Evolutionary conservation across 2,329 filamentous ascomycete species (phyloP).

Genomic region (Microdochium nivale): DNA sequence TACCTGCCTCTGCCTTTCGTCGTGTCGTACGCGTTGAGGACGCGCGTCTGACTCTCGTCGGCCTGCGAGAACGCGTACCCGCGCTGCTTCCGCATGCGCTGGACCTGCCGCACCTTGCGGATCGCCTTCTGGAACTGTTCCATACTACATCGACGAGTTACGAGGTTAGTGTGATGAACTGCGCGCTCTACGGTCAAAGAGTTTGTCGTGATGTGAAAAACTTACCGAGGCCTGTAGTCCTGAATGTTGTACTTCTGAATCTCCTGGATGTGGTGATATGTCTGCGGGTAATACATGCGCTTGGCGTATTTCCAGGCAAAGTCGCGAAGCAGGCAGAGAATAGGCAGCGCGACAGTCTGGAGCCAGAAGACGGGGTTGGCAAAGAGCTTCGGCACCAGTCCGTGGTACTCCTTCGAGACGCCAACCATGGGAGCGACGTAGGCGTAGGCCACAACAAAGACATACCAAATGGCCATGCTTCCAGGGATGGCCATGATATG

Average conservation of each 20-base stretch:
- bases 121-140: slow-evolving; percentile 99
- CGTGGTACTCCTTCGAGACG: slow-evolving; percentile 77
- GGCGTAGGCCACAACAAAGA: slow-evolving; percentile 81
- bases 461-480: slow-evolving; percentile 84
- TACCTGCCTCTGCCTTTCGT: slow-evolving; percentile 85
- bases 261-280: slow-evolving; percentile 97
- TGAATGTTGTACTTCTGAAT: slow-evolving; percentile 99
- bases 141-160: slow-evolving; percentile 55
- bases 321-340: slow-evolving; percentile 77
- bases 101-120: slow-evolving; percentile 93
- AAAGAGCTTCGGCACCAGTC: slow-evolving; percentile 75
- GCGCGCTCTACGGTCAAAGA: not conserved
- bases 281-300: slow-evolving; percentile 92
- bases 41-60: slow-evolving; percentile 89
- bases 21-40: slow-evolving; percentile 96
- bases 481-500: slow-evolving; percentile 92
- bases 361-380: slow-evolving; percentile 82
- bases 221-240: slow-evolving; percentile 88
- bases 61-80: slow-evolving; percentile 98
- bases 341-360: slow-evolving; percentile 72
- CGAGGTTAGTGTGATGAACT: slow-evolving; percentile 1
- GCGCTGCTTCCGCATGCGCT: slow-evolving; percentile 98
- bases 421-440: slow-evolving; percentile 74
- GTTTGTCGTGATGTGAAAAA: slow-evolving; percentile 10
- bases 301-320: slow-evolving; percentile 97